These are phyloP conservation scores for Vaccinium corymbosum DNA, from an alignment of 148 eudicot species.

Conservation along the genomic window DNA sequence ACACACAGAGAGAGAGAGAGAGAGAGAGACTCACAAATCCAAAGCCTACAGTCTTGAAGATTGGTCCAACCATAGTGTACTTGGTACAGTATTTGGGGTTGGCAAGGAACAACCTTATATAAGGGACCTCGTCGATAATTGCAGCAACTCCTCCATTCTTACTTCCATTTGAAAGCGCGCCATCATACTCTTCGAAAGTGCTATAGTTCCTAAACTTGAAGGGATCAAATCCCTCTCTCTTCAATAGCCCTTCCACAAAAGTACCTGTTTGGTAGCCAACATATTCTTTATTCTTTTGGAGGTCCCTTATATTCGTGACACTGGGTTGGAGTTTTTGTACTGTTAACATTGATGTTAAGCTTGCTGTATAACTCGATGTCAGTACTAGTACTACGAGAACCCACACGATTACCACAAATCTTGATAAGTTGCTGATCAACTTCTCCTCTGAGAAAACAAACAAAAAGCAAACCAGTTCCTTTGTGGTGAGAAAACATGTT, in stretches of 20 bases:
- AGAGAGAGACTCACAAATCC: conserved; percentile 31
- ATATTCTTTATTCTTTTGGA: conserved; percentile 8
- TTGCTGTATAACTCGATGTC: conserved; percentile 19
- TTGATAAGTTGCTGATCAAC: neutral
- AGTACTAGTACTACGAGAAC: neutral
- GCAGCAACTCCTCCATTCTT: conserved; percentile 37
- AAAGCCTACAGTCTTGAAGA: conserved; percentile 31
- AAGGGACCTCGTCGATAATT: conserved; percentile 36
- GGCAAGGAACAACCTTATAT: conserved; percentile 28
- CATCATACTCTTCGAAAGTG: conserved; percentile 22
- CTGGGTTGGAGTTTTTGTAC: conserved; percentile 16
- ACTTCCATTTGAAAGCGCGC: conserved; percentile 29
- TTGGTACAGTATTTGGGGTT: conserved; percentile 26
- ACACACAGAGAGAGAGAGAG: neutral
- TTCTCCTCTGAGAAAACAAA: neutral
- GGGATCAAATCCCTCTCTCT: neutral
- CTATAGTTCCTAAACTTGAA: neutral
- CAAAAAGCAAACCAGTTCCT: neutral
- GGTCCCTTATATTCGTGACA: conserved; percentile 9
- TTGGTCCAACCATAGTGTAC: conserved; percentile 29
- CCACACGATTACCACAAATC: neutral
- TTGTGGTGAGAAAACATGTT: neutral
- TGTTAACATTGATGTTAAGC: conserved; percentile 20
- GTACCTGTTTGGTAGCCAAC: conserved; percentile 22
- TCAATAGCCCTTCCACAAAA: conserved; percentile 11